Evolutionary conservation across 2,329 filamentous ascomycete species (phyloP).

Genomic region (Colletotrichum sidae): DNA sequence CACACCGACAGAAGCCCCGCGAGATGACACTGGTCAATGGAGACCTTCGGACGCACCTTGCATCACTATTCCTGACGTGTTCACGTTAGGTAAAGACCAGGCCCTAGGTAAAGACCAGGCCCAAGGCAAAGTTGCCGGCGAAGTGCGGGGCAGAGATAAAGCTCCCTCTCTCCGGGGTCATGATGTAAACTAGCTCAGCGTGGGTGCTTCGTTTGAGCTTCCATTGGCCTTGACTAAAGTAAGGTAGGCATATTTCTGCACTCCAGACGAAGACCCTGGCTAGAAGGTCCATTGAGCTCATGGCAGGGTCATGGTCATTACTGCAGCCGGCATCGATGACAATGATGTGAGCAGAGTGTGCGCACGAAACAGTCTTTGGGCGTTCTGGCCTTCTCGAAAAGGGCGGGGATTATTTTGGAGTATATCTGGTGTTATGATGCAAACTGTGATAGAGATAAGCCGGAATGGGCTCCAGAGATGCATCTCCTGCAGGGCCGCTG

Average conservation of each 20-base stretch:
- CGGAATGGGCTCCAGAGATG: slow-evolving; percentile 33
- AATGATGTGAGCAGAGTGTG: background rate
- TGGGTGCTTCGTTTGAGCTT: slow-evolving; percentile 24
- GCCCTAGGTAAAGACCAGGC: slow-evolving; percentile 24
- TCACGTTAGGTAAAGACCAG: slow-evolving; percentile 37
- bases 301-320: slow-evolving; percentile 18
- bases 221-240: slow-evolving; percentile 3
- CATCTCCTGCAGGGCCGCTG: slow-evolving; percentile 33
- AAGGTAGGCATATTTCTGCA: background rate
- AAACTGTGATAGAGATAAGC: slow-evolving; percentile 37
- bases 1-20: slow-evolving; percentile 13
- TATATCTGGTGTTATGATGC: slow-evolving; percentile 25
- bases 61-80: slow-evolving; percentile 31
- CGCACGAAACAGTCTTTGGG: background rate
- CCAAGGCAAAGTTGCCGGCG: slow-evolving; percentile 25
- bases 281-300: slow-evolving; percentile 10
- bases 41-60: slow-evolving; percentile 10
- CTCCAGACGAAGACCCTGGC: slow-evolving; percentile 19
- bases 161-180: slow-evolving; percentile 22
- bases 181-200: slow-evolving; percentile 32
- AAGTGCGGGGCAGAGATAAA: slow-evolving; percentile 38
- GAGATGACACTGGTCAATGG: slow-evolving; percentile 31
- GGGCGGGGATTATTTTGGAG: slow-evolving; percentile 21
- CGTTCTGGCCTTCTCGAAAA: slow-evolving; percentile 11
- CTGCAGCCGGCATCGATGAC: background rate